Base-by-base conservation (phyloP, 2,329 filamentous ascomycete species). In the Curvularia lunata region DNA sequence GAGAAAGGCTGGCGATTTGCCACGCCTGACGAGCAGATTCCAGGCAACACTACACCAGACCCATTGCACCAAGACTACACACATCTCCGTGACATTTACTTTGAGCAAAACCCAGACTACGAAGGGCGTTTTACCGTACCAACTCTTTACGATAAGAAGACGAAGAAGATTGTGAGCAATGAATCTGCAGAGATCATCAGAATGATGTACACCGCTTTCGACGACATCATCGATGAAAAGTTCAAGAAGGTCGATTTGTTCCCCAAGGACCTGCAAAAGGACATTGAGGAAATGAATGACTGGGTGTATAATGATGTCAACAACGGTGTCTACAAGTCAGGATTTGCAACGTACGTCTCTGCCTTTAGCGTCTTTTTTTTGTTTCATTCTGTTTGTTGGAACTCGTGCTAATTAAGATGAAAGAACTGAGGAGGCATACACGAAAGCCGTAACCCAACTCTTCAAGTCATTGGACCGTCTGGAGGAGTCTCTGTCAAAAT, bases 151-250 rank as follows among this genome's bases (percentile, higher is more conserved):
- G 91, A 96, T 78, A 91, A 86, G 79, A 87, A 89, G 80, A 79
- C 81, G 51, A 84, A 88, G 69, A 85, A 81, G 32, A 96, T 97
- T 71, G 92, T 97, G 61, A 95, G 85, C 85, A 97, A 97, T 67
- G 93, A 97, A 83, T 92, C 90, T 77, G 88, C 88, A 65, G 93
- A 97, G 80, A 97, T 97, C 74, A 88, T 97, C 75, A 88, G 93
- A 73, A 96, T 97, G 91, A 82, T 97, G 61, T 91, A 91, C 73
- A 84, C 83, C 41, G 91, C 87, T 75, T 98, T 98, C 73, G 88
- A 98, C 56, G 72, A 78, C 38, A 47, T 82, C 23, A 65, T 83
- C n/a, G 76, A 77, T 1, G 77, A 78, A 6, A 72, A 81, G 64
- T 78, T 79, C 67, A 78, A 75, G 59, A 70, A 74, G 1, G 50